phyloP scores from a whole-genome alignment of 345 rosid species.

The Pelargonium nanum region DNA sequence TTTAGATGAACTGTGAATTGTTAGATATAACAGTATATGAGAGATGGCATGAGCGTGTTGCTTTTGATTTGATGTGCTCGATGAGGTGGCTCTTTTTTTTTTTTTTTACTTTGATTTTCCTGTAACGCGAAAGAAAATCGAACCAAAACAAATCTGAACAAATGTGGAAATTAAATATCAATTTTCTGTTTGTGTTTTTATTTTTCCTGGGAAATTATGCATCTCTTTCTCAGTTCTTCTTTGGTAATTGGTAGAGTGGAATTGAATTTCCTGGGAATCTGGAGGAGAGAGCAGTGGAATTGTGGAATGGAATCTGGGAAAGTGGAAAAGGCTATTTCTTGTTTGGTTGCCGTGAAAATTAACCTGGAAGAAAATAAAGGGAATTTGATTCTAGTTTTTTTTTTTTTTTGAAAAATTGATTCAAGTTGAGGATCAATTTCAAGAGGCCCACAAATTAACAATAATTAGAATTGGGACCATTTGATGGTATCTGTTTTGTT shows the following conservation, averaged over 20 bases:
- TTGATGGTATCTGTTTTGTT: too few relatives aligned
- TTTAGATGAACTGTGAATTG: conserved; percentile 12
- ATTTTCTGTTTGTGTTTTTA: too few relatives aligned
- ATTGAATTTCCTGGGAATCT: background rate
- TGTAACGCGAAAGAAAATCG: background rate
- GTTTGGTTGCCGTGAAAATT: background rate
- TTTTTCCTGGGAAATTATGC: background rate
- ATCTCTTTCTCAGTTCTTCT: background rate
- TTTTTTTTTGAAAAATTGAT: too few relatives aligned
- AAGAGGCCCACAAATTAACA: too few relatives aligned
- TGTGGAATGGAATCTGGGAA: background rate
- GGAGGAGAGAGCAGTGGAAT: background rate
- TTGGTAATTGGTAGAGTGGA: background rate
- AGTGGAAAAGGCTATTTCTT: conserved; percentile 2
- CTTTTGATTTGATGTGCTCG: conserved; percentile 3
- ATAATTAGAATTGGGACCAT: too few relatives aligned
- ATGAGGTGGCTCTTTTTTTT: conserved; percentile 8
- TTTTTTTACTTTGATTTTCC: background rate
- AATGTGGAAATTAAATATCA: background rate
- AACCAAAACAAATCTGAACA: background rate
- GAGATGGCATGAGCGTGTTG: conserved; percentile 7
- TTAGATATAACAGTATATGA: background rate
- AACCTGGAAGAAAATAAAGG: too few relatives aligned
- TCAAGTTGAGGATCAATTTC: too few relatives aligned
- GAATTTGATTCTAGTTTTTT: too few relatives aligned